Evolutionary conservation across 768 basidiomycete species (phyloP), one percentile per base, ranked within the genome.

Genomic region (Guyanaporus albipodus): DNA sequence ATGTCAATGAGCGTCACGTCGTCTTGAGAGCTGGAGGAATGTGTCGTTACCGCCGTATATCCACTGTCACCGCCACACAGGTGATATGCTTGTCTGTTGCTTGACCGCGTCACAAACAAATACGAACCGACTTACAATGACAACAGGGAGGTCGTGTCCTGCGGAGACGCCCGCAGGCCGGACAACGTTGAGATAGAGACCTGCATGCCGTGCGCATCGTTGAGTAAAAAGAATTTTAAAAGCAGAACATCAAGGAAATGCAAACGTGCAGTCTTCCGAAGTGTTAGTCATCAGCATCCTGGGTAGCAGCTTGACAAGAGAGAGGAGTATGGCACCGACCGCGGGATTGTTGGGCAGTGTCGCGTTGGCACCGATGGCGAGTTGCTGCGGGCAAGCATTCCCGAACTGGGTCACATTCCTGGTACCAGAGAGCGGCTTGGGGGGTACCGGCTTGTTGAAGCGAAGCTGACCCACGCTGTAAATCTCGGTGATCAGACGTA

Each of bases 321-420:
- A 55, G 10, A 8, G 17, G 7, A 31, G 7, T n/a, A 23, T 11
- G 3, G 21, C 28, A 37, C 6, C 37, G 27, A 44, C 32, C 21
- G 45, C 48, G 10, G 50, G 35, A 9, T 40, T 43, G 18, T 23
- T 10, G 0, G 52, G 46, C 0, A 46, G 23, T 1, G 14, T 8
- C 24, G 11, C 38, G 8, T 38, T 39, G n/a, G 46, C 33, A 4
- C 2, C 50, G 9, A 55, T 28, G 6, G 12, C 0, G n/a, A 40
- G 39, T 40, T 71, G 72, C 42, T 77, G 74, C n/a, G 67, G 67
- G 43, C 74, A 76, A 4, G 73, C 65, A 27, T 67, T 51, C 8
- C 73, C 71, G 41, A 37, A 46, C 28, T 5, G 2, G 8, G 28
- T 38, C 17, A 29, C 44, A 17, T 38, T 32, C 24, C 12, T 23